Evolutionary conservation across 1,284 basidiomycete species (phyloP), one percentile per base, ranked within the genome.

Genomic region (Bjerkandera adusta): DNA sequence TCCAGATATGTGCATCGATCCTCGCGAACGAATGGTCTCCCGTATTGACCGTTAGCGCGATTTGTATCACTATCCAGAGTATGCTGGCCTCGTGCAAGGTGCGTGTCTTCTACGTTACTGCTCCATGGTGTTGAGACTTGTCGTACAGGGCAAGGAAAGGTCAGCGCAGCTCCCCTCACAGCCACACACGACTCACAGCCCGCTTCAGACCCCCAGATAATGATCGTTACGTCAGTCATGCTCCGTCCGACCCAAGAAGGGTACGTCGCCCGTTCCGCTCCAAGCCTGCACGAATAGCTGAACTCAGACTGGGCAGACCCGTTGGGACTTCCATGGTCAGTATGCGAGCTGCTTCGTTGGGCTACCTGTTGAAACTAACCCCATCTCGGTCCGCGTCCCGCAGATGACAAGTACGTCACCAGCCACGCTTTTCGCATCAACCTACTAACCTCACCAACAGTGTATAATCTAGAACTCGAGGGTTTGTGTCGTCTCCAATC

Each of bases 41-140:
- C 1, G 89, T 91, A 18, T 66, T 92, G 51, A 89, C 83, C 52
- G 86, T 89, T 22, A 70, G 83, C 30, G 75, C 87, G 3, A 79
- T 92, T 33, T 90, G 88, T 59, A 78, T 91, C 33, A 91, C 89
- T 6, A 65, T 92, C 38, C 89, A 92, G 68, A 90, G 88, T 58
- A 92, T 92, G 89, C 73, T 92, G 48, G 89, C 87, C 16, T 91
- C 88, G 10, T 89, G 85, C 76, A 89, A 86, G 80, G 88, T 87
- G 38, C 10, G 7, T 44, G 66, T 57, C 34, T 38, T 6, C 24
- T 16, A 3, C 22, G 13, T 37, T 24, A 21, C 29, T 26, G 12
- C 16, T 32, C 15, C n/a, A 22, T 35, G 22, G 18, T 33, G 24
- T 26, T 26, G 36, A 29, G 16, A 12, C 43, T 13, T 45, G 25